A percentile compares a stretch with the other conserved stretches of the same genome.
Evolutionary conservation across 2,329 filamentous ascomycete genomes (phyloP).

Genomic region (Aspergillus ibericus): DNA sequence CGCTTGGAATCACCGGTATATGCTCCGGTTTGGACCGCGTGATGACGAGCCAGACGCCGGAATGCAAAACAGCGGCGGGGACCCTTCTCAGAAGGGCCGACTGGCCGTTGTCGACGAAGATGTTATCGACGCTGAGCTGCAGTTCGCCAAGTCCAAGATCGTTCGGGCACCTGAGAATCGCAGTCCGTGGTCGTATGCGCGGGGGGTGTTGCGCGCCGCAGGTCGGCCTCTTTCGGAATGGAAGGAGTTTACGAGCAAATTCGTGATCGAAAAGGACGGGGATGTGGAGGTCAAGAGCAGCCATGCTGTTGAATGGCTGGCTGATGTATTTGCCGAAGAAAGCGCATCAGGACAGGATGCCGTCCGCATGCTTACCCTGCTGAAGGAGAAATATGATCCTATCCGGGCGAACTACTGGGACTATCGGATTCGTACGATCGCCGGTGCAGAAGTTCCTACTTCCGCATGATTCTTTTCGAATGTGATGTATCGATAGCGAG

Average conservation of each 20-base stretch:
- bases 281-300: conserved; percentile 56
- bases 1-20: conserved; percentile 96
- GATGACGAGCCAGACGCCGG: conserved; percentile 41
- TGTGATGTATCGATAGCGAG: neutral
- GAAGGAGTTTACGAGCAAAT: conserved; percentile 56
- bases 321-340: conserved; percentile 45
- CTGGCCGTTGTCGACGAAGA: conserved; percentile 56
- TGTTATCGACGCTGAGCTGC: conserved; percentile 71
- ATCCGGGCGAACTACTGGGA: conserved; percentile 92
- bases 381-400: conserved; percentile 86
- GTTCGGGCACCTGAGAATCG: conserved; percentile 85
- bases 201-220: conserved; percentile 70
- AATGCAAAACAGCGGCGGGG: conserved; percentile 29
- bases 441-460: conserved; percentile 16
- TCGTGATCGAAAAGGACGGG: conserved; percentile 52
- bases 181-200: conserved; percentile 89
- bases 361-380: conserved; percentile 66
- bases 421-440: conserved; percentile 61
- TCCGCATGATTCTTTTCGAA: conserved; percentile 17
- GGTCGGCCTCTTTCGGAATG: conserved; percentile 52
- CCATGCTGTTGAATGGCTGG: conserved; percentile 57
- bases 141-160: conserved; percentile 72
- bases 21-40: conserved; percentile 74
- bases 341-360: conserved; percentile 57
- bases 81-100: conserved; percentile 29